These are phyloP conservation scores for Fragilaria crotonensis DNA, from an alignment of 108 stramenopile species.

Conservation along the genomic window DNA sequence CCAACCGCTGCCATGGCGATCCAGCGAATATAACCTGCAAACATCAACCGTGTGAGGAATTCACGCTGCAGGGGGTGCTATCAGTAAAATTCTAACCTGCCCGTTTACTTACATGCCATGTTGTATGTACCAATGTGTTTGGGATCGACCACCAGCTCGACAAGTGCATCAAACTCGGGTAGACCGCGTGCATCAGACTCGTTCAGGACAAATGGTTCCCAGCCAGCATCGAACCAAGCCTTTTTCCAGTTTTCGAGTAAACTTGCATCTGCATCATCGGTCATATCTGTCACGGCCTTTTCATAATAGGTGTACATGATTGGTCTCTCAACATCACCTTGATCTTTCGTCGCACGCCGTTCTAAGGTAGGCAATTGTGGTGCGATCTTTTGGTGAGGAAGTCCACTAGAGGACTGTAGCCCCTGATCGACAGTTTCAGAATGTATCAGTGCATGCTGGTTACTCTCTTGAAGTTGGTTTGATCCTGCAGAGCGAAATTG, in stretches of 20 bases:
- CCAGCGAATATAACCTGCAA: conserved; percentile 9
- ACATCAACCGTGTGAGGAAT: no score
- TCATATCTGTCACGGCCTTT: conserved; percentile 4
- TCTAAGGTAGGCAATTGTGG: no score
- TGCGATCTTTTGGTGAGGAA: no score
- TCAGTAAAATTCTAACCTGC: no score
- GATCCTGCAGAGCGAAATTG: no score
- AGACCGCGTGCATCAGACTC: not conserved
- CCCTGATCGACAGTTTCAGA: no score
- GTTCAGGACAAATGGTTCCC: conserved; percentile 10
- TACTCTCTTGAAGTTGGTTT: no score
- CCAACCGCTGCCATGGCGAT: conserved; percentile 9
- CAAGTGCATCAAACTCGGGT: not conserved
- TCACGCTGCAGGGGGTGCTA: no score
- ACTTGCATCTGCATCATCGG: conserved; percentile 10
- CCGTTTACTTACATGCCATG: not conserved
- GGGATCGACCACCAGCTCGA: not conserved
- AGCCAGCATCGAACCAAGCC: conserved; percentile 16
- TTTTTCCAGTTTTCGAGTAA: conserved; percentile 17
- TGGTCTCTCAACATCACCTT: no score
- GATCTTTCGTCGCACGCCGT: no score
- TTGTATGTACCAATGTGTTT: not conserved
- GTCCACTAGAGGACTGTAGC: no score
- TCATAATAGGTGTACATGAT: conserved; percentile 19
- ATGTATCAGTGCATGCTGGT: no score